Evolutionary conservation across 805 yeast species (phyloP).

Genomic region (Candida boidinii): DNA sequence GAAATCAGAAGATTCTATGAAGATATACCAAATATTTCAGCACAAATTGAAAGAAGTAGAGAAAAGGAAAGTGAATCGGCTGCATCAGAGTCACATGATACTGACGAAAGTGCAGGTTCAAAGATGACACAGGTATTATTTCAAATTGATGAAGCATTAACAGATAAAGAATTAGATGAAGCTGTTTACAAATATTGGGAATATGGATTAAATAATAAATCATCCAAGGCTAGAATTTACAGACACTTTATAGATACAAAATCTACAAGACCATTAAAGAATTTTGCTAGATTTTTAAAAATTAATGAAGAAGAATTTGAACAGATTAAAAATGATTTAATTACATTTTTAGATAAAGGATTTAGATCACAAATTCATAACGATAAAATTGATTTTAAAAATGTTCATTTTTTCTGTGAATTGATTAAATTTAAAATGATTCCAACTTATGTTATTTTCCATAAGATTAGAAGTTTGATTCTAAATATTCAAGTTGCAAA

Average conservation of each 20-base stretch:
- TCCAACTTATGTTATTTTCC: conserved; percentile 64
- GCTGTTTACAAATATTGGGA: conserved; percentile 40
- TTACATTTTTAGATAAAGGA: conserved; percentile 47
- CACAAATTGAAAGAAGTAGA: conserved; percentile 7
- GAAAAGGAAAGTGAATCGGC: conserved; percentile 3
- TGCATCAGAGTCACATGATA: not conserved
- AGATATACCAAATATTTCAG: conserved; percentile 33
- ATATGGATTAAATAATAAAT: conserved; percentile 55
- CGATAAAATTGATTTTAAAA: conserved; percentile 42
- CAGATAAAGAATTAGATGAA: conserved; percentile 42
- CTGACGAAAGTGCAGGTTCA: conserved; percentile 6
- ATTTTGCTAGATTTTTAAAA: conserved; percentile 64
- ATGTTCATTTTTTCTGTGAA: conserved; percentile 61
- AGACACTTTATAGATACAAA: conserved; percentile 44
- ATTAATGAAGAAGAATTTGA: conserved; percentile 40
- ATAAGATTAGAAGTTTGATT: conserved; percentile 58
- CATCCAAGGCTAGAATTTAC: conserved; percentile 54
- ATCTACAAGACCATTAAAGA: conserved; percentile 35
- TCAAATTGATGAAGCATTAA: conserved; percentile 26
- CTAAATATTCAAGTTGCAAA: conserved; percentile 39
- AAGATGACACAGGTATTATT: conserved; percentile 7
- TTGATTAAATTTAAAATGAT: conserved; percentile 67
- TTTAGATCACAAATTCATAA: conserved; percentile 54
- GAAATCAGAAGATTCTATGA: conserved; percentile 61
- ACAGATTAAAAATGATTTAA: conserved; percentile 42